Evolutionary conservation across 306 rosid genomes (phyloP).

Genomic region (Prosopis cineraria): DNA sequence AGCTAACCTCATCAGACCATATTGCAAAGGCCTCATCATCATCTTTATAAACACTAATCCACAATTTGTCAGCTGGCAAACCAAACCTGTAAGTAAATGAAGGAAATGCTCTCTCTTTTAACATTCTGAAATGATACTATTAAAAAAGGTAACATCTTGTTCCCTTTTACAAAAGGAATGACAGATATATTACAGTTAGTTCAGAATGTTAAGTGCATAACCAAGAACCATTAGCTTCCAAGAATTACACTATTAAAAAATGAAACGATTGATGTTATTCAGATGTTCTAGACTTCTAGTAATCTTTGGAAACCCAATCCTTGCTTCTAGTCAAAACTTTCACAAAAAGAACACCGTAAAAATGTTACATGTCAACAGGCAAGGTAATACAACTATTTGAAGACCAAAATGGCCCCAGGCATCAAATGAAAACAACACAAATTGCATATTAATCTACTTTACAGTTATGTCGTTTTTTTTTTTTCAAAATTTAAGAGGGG

Average conservation of each 20-base stretch:
- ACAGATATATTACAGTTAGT: neutral
- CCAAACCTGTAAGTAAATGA: conserved; percentile 61
- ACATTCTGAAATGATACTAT: neutral
- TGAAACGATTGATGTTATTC: neutral
- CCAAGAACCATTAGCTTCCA: neutral
- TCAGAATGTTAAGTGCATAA: neutral
- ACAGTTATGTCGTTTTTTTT: neutral
- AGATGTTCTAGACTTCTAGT: neutral
- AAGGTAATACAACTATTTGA: neutral
- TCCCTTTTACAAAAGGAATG: neutral
- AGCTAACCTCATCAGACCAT: conserved; percentile 78
- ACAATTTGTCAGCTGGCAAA: conserved; percentile 69
- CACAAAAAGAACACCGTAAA: neutral
- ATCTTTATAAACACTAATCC: conserved; percentile 84
- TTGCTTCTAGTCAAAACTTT: neutral
- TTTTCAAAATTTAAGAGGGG: neutral
- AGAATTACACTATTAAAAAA: neutral
- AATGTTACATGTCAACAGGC: neutral
- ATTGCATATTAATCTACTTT: neutral
- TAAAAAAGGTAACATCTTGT: neutral
- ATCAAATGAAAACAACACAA: neutral
- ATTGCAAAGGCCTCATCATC: conserved; percentile 81
- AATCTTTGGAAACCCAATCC: neutral
- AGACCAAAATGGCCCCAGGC: neutral
- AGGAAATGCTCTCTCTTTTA: neutral